Evolutionary conservation across 306 rosid genomes (phyloP).

Genomic region (Quillaja saponaria): DNA sequence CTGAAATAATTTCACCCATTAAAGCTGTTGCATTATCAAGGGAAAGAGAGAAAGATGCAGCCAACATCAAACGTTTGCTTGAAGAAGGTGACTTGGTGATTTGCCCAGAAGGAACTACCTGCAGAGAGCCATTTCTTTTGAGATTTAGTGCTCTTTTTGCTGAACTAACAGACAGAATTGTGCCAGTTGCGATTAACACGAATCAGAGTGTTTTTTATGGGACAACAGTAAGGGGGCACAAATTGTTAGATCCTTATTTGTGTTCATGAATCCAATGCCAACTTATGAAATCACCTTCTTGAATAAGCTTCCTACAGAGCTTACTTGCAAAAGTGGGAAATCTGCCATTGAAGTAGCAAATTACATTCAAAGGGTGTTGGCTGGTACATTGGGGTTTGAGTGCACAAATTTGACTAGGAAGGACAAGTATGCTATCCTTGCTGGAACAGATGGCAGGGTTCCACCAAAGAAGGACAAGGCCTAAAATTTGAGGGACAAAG

Average conservation of each 20-base stretch:
- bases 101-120: conserved; percentile 93
- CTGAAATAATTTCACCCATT: conserved; percentile 80
- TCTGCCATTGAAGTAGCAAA: conserved; percentile 85
- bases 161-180: conserved; percentile 76
- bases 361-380: conserved; percentile 80
- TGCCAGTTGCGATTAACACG: conserved; percentile 85
- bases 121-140: conserved; percentile 77
- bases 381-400: conserved; percentile 82
- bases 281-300: conserved; percentile 80
- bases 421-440: conserved; percentile 76
- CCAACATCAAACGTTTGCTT: conserved; percentile 60
- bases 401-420: conserved; percentile 89
- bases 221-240: conserved; percentile 69
- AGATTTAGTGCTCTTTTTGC: conserved; percentile 93
- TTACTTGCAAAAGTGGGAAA: conserved; percentile 75
- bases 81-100: conserved; percentile 89
- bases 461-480: conserved; percentile 47
- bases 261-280: conserved; percentile 91
- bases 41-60: conserved; percentile 86
- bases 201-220: conserved; percentile 86
- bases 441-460: conserved; percentile 88
- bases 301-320: conserved; percentile 71
- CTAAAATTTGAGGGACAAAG: conserved; percentile 23
- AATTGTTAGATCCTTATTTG: conserved; percentile 80
- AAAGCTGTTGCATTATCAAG: conserved; percentile 80